Evolutionary conservation across 129 eudicot species (phyloP), one percentile per base, ranked within the genome.

Genomic region (Flaveria robusta): DNA sequence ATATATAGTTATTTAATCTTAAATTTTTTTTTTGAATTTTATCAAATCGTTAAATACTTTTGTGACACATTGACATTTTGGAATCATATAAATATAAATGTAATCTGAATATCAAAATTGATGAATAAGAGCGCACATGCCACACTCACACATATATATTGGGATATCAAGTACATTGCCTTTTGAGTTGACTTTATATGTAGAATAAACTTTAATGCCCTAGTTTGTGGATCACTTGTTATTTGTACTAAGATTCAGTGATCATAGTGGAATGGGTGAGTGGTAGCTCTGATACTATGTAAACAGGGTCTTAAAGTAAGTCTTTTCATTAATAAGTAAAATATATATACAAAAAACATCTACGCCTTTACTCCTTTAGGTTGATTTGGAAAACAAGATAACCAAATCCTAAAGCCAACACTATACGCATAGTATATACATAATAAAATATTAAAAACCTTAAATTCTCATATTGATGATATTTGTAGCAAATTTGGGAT

Each of bases 1-100:
- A n/a, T n/a, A n/a, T n/a, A n/a, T n/a, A n/a, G n/a, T n/a, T n/a
- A n/a, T n/a, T n/a, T n/a, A n/a, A n/a, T n/a, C 66, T 23, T 45
- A 20, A 43, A 9, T 2, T n/a, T 20, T 55, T 39, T 46, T 6
- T 74, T 56, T 8, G 12, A 37, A 16, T 39, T 47, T 19, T 37
- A 14, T 74, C 69, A 20, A 14, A 11, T 24, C 43, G 47, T 13
- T 47, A 70, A 42, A 3, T 67, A 42, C 51, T 16, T 23, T 70
- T 8, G 46, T 68, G 62, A 58, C 16, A 49, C 75, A 70, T 70
- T 23, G 64, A 51, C 22, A 51, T 29, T 56, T n/a, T 56, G 64
- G 64, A 56, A 22, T 56, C 34, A n/a, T n/a, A n/a, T n/a, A n/a
- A n/a, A n/a, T n/a, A n/a, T n/a, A n/a, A n/a, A n/a, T n/a, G n/a